phyloP scores from a whole-genome alignment of 495 filamentous ascomycete genomes.

The Daldinia childiae region DNA sequence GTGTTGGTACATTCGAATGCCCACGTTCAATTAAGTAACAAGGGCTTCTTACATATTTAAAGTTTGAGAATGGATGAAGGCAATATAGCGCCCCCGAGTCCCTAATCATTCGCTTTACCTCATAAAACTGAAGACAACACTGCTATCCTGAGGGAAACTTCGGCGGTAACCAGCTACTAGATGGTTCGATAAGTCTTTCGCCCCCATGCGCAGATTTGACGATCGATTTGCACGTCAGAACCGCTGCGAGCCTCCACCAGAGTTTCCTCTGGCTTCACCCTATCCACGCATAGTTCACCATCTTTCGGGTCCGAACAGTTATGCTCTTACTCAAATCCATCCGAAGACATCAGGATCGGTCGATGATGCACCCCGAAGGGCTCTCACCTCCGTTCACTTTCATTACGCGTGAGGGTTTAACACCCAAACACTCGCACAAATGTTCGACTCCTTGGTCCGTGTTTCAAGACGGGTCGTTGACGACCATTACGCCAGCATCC shows the following conservation, averaged over 20 bases:
- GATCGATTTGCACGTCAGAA: conserved; percentile 16
- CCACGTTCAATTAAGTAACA: conserved; percentile 15
- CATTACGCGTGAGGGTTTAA: conserved; percentile 10
- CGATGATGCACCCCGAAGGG: conserved; percentile 11
- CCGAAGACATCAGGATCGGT: conserved; percentile 15
- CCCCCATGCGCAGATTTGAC: conserved; percentile 15
- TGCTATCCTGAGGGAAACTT: conserved; percentile 16
- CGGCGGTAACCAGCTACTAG: conserved; percentile 15
- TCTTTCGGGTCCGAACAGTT: conserved; percentile 14
- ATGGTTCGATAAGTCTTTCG: conserved; percentile 16
- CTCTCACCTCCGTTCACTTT: conserved; percentile 15
- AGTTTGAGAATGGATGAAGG: conserved; percentile 16
- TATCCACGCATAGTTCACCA: conserved; percentile 14
- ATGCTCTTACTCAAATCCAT: conserved; percentile 16
- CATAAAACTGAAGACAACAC: conserved; percentile 16
- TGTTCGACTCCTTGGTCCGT: conserved; percentile 12
- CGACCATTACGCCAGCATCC: conserved; percentile 15
- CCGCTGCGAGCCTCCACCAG: conserved; percentile 14
- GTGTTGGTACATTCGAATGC: conserved; percentile 16
- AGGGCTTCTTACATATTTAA: conserved; percentile 16
- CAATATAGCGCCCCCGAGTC: conserved; percentile 14
- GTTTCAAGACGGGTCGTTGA: conserved; percentile 11
- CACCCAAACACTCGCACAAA: conserved; percentile 12
- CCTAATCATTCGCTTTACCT: conserved; percentile 16
- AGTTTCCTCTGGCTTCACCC: conserved; percentile 15